Evolutionary conservation across 495 filamentous ascomycete genomes (phyloP), one percentile per base, ranked within the genome.

Genomic region (Trichoderma orchidacearum): DNA sequence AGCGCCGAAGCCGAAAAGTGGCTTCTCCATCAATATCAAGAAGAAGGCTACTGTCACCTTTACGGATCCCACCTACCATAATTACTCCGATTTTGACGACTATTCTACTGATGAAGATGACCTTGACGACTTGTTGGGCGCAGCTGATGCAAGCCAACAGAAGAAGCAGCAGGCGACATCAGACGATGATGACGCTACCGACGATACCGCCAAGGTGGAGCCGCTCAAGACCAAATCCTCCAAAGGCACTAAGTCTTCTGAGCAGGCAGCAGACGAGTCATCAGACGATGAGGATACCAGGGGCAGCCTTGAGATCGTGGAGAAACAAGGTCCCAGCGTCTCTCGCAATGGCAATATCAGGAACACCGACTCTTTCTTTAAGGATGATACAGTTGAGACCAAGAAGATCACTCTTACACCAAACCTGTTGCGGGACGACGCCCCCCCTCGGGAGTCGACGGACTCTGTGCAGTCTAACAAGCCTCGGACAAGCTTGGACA

Each of bases 371-470:
- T 94, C 89, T 9, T 96, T 98, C 75, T 96, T 95, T 78, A 94
- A 90, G 68, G 93, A 97, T 59, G 93, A 98, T 61, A 87, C 83
- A 29, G 84, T 86, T 32, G 94, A 96, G 65, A 96, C 93, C 1
- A 87, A 92, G 69, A 99, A 99, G 74, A 96, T 99, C 59, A 95
- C 90, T 2, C 77, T 99, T 30, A 99, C 93, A 0, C 93, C 93
- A 12, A 95, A 92, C 59, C 75, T 99, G n/a, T 75, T 97, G 34
- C 82, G 93, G 15, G 92, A 97, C 58, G 91, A 96, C 61, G 75
- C 72, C 45, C 79, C 76, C n/a, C 70, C 77, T 6, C 66, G 80
- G 51, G 69, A 71, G 8, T 82, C 81, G 13, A 78, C 61, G 60
- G 87, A 90, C 27, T 82, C 81, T 13, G 78, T 61, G 60, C 86